Evolutionary conservation across 306 rosid species (phyloP).

Genomic region (Trifolium fragiferum): DNA sequence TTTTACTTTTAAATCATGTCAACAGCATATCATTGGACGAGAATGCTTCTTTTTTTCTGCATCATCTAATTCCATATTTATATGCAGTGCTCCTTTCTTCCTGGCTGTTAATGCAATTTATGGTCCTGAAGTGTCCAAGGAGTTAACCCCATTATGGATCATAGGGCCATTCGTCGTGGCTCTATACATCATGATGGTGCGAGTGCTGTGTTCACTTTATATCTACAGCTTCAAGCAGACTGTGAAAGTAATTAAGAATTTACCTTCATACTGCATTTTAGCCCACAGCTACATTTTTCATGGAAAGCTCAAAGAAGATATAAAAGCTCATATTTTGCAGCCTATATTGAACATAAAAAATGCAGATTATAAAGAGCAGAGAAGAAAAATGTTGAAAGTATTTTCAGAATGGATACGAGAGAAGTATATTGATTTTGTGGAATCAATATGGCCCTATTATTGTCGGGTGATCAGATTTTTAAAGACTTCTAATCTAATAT

Average conservation of each 20-base stretch:
- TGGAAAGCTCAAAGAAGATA: slow-evolving; percentile 72
- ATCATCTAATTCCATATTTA: slow-evolving; percentile 44
- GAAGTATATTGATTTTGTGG: slow-evolving; percentile 74
- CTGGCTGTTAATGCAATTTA: slow-evolving; percentile 63
- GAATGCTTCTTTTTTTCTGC: slow-evolving; percentile 9
- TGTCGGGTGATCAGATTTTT: slow-evolving; percentile 79
- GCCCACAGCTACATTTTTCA: slow-evolving; percentile 52
- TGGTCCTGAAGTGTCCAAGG: slow-evolving; percentile 82
- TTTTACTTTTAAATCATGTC: slow-evolving; percentile 17
- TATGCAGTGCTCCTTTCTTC: slow-evolving; percentile 78
- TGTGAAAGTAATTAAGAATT: slow-evolving; percentile 53
- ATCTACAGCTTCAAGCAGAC: slow-evolving; percentile 81
- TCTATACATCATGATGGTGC: slow-evolving; percentile 66
- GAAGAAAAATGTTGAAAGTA: slow-evolving; percentile 61
- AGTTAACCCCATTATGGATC: slow-evolving; percentile 86
- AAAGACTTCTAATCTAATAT: slow-evolving; percentile 82
- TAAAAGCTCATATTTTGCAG: slow-evolving; percentile 51
- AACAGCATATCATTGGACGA: slow-evolving; percentile 14
- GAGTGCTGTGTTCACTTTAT: slow-evolving; percentile 61
- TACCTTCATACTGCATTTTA: slow-evolving; percentile 62
- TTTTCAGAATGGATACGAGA: slow-evolving; percentile 60
- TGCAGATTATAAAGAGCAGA: slow-evolving; percentile 60
- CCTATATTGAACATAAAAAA: slow-evolving; percentile 63
- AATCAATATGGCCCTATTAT: slow-evolving; percentile 86
- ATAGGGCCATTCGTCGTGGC: slow-evolving; percentile 72